phyloP scores from a whole-genome alignment of 495 filamentous ascomycete species.

The Thozetella sp. region DNA sequence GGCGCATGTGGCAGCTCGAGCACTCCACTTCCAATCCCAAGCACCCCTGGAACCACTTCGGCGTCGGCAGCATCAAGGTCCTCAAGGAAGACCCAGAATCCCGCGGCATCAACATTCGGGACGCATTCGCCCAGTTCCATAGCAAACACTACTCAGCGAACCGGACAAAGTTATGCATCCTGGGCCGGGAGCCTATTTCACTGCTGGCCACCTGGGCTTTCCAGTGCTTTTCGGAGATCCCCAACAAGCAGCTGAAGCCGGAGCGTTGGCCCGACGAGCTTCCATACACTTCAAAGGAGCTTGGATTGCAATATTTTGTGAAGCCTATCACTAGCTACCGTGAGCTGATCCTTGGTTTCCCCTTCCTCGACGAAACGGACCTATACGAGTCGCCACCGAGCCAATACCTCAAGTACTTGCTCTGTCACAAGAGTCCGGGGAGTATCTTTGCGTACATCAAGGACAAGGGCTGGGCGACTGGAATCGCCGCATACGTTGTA shows the following conservation, averaged over 20 bases:
- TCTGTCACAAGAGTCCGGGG: slow-evolving; percentile 95
- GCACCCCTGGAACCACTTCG: slow-evolving; percentile 96
- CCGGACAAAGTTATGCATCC: slow-evolving; percentile 89
- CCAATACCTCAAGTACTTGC: slow-evolving; percentile 88
- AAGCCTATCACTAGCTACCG: slow-evolving; percentile 97
- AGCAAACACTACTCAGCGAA: slow-evolving; percentile 93
- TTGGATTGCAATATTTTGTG: slow-evolving; percentile 83
- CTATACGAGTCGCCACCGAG: slow-evolving; percentile 83
- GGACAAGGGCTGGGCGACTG: slow-evolving; percentile 93
- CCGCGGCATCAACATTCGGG: slow-evolving; percentile 82
- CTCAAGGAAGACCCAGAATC: slow-evolving; percentile 83
- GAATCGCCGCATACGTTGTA: slow-evolving; percentile 74
- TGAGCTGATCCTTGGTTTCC: slow-evolving; percentile 83
- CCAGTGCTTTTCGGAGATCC: slow-evolving; percentile 81
- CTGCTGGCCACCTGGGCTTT: slow-evolving; percentile 84
- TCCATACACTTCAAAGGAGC: slow-evolving; percentile 65
- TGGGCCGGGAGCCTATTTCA: slow-evolving; percentile 86
- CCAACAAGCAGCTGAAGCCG: slow-evolving; percentile 81
- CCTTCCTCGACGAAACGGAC: slow-evolving; percentile 85
- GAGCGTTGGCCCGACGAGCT: slow-evolving; percentile 79
- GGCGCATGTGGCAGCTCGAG: slow-evolving; percentile 89
- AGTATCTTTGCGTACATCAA: slow-evolving; percentile 96
- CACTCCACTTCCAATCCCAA: slow-evolving; percentile 87
- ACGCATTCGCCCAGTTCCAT: slow-evolving; percentile 94
- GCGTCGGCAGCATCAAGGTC: slow-evolving; percentile 89